Evolutionary conservation across 2,329 filamentous ascomycete genomes (phyloP).

Genomic region (Fusarium piperis): DNA sequence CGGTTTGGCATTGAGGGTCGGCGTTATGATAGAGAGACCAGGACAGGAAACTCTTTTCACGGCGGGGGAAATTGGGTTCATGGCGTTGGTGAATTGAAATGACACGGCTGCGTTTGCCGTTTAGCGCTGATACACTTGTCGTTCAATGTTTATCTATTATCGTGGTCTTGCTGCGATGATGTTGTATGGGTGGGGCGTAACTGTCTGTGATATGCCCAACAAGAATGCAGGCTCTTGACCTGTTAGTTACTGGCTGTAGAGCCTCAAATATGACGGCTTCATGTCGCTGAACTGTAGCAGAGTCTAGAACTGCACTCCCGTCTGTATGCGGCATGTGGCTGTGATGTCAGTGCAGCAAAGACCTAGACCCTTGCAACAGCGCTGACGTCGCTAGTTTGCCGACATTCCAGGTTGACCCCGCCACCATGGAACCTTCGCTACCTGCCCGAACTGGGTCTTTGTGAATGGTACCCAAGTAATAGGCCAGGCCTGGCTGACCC

Average conservation of each 20-base stretch:
- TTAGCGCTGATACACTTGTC: neutral
- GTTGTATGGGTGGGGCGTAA: neutral
- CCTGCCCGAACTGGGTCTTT: constrained; percentile 7
- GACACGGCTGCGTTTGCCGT: neutral
- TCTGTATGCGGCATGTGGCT: constrained; percentile 11
- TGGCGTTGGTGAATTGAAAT: constrained; percentile 24
- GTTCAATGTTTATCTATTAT: neutral
- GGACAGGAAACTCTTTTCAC: constrained; percentile 2
- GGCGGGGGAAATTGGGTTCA: constrained; percentile 3
- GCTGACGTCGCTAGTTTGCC: constrained; percentile 38
- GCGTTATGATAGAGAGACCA: constrained; percentile 28
- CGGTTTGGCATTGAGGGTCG: constrained; percentile 21
- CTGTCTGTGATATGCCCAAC: neutral
- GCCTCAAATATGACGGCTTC: neutral
- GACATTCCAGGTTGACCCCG: constrained; percentile 33
- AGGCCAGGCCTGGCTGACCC: neutral
- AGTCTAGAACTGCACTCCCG: neutral
- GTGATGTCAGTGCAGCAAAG: constrained; percentile 30
- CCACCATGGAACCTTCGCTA: constrained; percentile 26
- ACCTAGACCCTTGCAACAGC: constrained; percentile 25
- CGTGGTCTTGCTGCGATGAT: neutral
- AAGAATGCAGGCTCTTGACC: neutral
- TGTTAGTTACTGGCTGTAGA: neutral
- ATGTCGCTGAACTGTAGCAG: neutral
- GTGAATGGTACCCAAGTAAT: constrained; percentile 22